Evolutionary conservation across 495 filamentous ascomycete species (phyloP).

Genomic region (Pyrenopolyporus hunteri): DNA sequence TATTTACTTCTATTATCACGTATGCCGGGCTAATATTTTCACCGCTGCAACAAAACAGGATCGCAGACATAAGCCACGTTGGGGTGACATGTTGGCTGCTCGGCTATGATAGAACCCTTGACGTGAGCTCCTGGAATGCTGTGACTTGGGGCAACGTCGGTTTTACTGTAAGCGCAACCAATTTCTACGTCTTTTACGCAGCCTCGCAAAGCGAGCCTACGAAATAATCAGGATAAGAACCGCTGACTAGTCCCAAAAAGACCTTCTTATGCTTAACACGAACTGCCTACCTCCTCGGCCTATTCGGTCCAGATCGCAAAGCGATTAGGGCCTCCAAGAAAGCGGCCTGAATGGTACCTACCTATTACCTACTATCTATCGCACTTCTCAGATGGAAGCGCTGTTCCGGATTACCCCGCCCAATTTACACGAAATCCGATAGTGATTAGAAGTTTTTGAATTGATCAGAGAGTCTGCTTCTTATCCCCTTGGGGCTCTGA

Average conservation of each 20-base stretch:
- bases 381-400: too few relatives aligned
- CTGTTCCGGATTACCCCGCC: too few relatives aligned
- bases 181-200: not conserved
- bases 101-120: constrained; percentile 58
- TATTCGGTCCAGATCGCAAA: constrained; percentile 57
- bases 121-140: constrained; percentile 67
- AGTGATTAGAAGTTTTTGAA: constrained; percentile 6
- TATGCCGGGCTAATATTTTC: not conserved
- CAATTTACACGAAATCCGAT: too few relatives aligned
- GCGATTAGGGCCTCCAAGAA: constrained; percentile 21
- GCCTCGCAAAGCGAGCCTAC: not conserved
- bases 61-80: constrained; percentile 75
- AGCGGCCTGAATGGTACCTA: constrained; percentile 6
- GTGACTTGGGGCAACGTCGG: constrained; percentile 78
- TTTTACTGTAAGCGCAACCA: constrained; percentile 54
- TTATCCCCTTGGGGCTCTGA: not conserved
- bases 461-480: not conserved
- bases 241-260: too few relatives aligned
- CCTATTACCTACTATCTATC: too few relatives aligned
- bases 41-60: constrained; percentile 10
- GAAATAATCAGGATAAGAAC: too few relatives aligned
- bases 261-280: constrained; percentile 62
- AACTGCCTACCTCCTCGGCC: constrained; percentile 60
- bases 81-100: constrained; percentile 64
- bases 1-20: not conserved